Conservation (phyloP, 2,329 filamentous ascomycete genomes). For the Cladosporium sp. region DNA sequence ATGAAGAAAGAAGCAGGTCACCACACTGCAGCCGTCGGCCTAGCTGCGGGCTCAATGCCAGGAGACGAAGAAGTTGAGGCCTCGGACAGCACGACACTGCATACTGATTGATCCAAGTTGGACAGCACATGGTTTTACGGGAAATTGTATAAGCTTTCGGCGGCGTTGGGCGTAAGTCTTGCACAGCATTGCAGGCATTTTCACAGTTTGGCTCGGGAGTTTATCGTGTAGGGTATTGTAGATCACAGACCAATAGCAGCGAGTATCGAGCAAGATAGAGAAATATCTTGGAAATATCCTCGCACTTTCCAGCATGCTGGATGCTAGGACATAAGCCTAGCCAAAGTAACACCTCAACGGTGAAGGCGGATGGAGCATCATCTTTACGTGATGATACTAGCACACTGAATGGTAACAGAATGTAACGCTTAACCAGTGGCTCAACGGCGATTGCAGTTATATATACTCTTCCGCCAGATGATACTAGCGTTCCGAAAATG, state of each 20-base stretch:
- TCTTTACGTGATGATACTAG: no score
- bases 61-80: neutral
- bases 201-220: neutral
- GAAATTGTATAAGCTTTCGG: neutral
- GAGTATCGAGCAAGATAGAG: neutral
- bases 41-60: neutral
- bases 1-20: neutral
- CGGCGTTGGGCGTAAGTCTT: neutral
- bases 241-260: neutral
- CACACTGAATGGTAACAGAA: no score
- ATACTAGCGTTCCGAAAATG: no score
- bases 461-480: no score
- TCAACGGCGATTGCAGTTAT: no score
- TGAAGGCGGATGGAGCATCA: no score
- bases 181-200: neutral
- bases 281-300: no score
- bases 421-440: no score
- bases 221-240: neutral
- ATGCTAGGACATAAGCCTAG: no score
- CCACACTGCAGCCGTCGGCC: neutral
- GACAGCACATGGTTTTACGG: neutral
- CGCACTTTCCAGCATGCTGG: no score
- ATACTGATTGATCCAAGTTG: neutral
- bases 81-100: neutral
- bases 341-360: no score